phyloP scores from a whole-genome alignment of 495 filamentous ascomycete species.

The Oleoguttula mirabilis region DNA sequence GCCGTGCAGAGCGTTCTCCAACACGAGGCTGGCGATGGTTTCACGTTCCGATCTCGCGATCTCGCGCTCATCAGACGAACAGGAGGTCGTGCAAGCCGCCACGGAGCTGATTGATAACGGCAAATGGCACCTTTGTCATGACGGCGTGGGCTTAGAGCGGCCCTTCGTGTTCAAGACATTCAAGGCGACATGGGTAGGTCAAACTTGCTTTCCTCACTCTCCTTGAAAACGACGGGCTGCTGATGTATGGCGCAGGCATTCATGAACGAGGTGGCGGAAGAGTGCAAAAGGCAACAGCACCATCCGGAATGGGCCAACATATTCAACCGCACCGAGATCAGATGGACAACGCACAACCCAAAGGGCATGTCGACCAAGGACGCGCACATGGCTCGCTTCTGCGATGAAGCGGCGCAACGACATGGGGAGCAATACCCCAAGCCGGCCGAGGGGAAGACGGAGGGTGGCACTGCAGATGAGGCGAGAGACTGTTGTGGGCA shows the following conservation, averaged over 20 bases:
- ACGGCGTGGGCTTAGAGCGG: conserved; percentile 15
- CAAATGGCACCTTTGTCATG: conserved; percentile 13
- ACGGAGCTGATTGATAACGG: conserved; percentile 4
- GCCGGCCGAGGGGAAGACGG: too few species aligned
- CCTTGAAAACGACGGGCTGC: background rate
- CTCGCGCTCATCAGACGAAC: conserved; percentile 4
- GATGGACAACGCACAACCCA: conserved; percentile 25
- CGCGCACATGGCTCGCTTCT: conserved; percentile 19
- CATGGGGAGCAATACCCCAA: too few species aligned
- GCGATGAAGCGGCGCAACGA: too few species aligned
- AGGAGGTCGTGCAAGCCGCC: background rate
- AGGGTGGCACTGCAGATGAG: too few species aligned
- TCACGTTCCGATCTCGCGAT: background rate
- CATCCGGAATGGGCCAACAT: conserved; percentile 26
- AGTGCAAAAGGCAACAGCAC: conserved; percentile 19
- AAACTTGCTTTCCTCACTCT: background rate
- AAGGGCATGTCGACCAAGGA: conserved; percentile 18
- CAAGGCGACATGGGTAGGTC: conserved; percentile 20
- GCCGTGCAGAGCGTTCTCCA: background rate
- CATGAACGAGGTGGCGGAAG: conserved; percentile 21
- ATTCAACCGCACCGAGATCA: conserved; percentile 19
- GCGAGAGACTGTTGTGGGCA: too few species aligned
- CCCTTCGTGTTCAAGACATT: conserved; percentile 24
- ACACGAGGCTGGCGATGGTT: background rate
- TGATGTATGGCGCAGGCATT: conserved; percentile 16